A percentile compares a stretch with the other conserved stretches of the same genome.
Conservation (phyloP, 139 green algal genomes). For the Pedinophyceae sp. region DNA sequence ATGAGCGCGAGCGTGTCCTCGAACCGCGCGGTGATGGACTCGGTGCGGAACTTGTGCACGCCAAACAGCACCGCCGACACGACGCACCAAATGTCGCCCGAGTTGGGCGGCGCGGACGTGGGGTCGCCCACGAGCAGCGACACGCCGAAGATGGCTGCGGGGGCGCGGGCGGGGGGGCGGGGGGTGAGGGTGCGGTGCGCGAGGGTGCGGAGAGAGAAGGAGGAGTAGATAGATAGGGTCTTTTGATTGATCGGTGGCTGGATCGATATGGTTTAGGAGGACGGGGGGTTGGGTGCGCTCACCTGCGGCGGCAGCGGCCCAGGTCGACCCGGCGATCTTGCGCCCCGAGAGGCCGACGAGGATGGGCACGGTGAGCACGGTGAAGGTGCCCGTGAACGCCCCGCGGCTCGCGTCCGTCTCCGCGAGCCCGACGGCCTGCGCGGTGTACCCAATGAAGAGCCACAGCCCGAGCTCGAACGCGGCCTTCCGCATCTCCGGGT, state of each 20-base stretch:
- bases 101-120: slow-evolving; percentile 12
- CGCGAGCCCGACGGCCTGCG: slow-evolving; percentile 13
- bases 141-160: slow-evolving; percentile 15
- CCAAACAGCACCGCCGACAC: slow-evolving; percentile 31
- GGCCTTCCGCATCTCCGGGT: not conserved
- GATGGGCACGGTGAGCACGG: slow-evolving; percentile 6
- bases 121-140: slow-evolving; percentile 23
- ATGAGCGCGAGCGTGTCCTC: slow-evolving; percentile 16
- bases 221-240: too few relatives aligned
- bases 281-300: too few relatives aligned
- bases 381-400: slow-evolving; percentile 23
- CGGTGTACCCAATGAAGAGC: slow-evolving; percentile 19
- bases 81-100: slow-evolving; percentile 27
- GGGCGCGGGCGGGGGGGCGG: too few relatives aligned
- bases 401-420: slow-evolving; percentile 11
- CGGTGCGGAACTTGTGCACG: slow-evolving; percentile 31
- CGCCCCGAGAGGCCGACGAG: slow-evolving; percentile 1
- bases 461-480: slow-evolving; percentile 19
- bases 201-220: too few relatives aligned
- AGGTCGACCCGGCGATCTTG: slow-evolving; percentile 16
- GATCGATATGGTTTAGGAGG: too few relatives aligned
- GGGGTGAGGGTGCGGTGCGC: too few relatives aligned
- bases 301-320: slow-evolving; percentile 18
- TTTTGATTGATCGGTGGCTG: too few relatives aligned
- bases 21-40: slow-evolving; percentile 12